Evolutionary conservation across 495 filamentous ascomycete genomes (phyloP).

Genomic region (Aspergillus carlsbadensis): DNA sequence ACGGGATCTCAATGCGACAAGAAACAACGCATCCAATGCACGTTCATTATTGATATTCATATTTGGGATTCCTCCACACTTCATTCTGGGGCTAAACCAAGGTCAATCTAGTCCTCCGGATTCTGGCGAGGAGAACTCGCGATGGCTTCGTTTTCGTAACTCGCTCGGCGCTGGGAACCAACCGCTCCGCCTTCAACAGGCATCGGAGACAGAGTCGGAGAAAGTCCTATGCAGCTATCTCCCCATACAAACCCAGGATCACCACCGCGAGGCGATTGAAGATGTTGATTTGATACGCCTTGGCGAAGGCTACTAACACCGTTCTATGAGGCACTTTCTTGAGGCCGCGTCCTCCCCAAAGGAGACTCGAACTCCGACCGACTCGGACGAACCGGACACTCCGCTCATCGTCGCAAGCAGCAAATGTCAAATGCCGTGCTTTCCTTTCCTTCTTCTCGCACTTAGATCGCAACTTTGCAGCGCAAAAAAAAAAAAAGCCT

Average conservation of each 20-base stretch:
- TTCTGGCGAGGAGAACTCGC: not conserved
- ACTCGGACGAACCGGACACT: constrained; percentile 1
- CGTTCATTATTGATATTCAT: too few relatives aligned
- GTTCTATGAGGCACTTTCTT: too few relatives aligned
- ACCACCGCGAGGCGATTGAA: too few relatives aligned
- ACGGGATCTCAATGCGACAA: not conserved
- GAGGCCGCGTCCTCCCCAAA: not conserved
- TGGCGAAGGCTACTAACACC: not conserved
- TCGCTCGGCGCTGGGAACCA: not conserved
- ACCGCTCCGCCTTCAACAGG: too few relatives aligned
- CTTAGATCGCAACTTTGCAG: not conserved
- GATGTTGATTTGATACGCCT: not conserved
- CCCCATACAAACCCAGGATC: too few relatives aligned
- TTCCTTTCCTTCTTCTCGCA: not conserved
- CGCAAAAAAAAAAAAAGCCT: not conserved
- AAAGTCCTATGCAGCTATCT: too few relatives aligned
- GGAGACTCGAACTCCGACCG: not conserved
- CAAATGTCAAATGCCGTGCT: not conserved
- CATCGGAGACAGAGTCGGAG: too few relatives aligned
- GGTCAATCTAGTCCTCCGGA: not conserved
- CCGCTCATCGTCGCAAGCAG: not conserved
- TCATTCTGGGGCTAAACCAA: not conserved
- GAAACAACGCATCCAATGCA: constrained; percentile 1
- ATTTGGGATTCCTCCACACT: not conserved
- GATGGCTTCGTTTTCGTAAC: not conserved